Evolutionary conservation across 1,139 yeast species (phyloP), one percentile per base, ranked within the genome.

Genomic region (Taphrina wiesneri): DNA sequence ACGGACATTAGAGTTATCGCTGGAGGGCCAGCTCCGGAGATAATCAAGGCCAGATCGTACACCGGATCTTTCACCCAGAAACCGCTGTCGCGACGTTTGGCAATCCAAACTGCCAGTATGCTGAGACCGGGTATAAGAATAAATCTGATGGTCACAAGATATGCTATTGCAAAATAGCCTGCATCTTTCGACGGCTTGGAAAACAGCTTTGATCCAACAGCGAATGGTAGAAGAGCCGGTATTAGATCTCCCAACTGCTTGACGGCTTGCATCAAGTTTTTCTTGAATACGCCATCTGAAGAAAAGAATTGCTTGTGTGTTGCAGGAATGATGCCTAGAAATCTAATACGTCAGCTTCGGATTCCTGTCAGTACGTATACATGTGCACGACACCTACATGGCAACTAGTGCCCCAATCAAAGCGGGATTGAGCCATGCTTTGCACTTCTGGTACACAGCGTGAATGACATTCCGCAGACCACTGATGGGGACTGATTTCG

Each of bases 1-100:
- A 52, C 56, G 9, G 56, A 52, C 45, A 52, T 52, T 17, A 52
- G 28, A 3, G 56, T 52, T 32, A 52, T 52, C n/a, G 56, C 56
- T 17, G 56, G 56, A 19, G 56, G 56, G 6, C 56, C 56, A 9
- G 56, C 56, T 25, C 56, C 56, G 13, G 56, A 52, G 4, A 52
- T 52, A n/a, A 52, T 52, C 26, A 52, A 45, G 6, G 56, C 56
- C 28, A 52, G 15, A 17, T 52, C 56, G 11, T 25, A 52, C 5
- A 28, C 45, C 17, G 56, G 56, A 34, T 52, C 56, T 32, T 52
- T 21, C 28, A 52, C 45, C 56, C 56, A 52, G 28, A 52, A 52
- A 9, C 36, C 45, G 19, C 13, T 52, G 56, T 52, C 21, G 28
- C 34, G 25, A 6, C 56, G 41, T 26, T 52, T 52, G 15, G 56